Evolutionary conservation across 345 rosid species (phyloP).

Genomic region (Citrus unshiu): DNA sequence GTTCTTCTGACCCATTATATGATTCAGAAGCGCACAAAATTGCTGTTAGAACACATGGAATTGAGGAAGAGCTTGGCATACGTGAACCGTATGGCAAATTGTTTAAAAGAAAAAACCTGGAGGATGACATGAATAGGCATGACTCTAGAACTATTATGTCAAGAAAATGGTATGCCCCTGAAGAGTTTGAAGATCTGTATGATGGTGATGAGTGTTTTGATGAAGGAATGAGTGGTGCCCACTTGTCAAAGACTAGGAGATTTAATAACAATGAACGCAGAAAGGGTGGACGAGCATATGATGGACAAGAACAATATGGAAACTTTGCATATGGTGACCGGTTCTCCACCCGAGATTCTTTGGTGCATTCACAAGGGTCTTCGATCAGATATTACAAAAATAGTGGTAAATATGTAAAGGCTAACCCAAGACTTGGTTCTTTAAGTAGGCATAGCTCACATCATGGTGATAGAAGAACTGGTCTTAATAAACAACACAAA

Average conservation of each 20-base stretch:
- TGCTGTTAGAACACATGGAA: conserved; percentile 33
- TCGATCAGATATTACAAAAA: conserved; percentile 30
- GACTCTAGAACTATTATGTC: conserved; percentile 26
- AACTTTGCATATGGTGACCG: conserved; percentile 31
- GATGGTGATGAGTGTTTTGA: conserved; percentile 37
- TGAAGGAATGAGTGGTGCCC: conserved; percentile 27
- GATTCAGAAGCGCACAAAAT: conserved; percentile 24
- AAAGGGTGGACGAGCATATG: conserved; percentile 32
- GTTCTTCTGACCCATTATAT: conserved; percentile 21
- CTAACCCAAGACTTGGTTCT: conserved; percentile 27
- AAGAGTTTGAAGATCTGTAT: conserved; percentile 32
- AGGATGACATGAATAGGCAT: conserved; percentile 24
- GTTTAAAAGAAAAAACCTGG: conserved; percentile 32
- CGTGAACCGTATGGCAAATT: conserved; percentile 28
- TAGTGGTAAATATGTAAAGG: conserved; percentile 29
- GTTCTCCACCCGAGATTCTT: conserved; percentile 29
- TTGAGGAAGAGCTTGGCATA: conserved; percentile 27
- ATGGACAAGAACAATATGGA: conserved; percentile 23
- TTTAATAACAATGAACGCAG: conserved; percentile 29
- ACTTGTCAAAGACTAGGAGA: conserved; percentile 23
- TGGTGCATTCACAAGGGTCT: conserved; percentile 29
- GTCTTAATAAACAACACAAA: conserved; percentile 31
- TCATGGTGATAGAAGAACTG: conserved; percentile 34
- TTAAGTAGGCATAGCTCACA: conserved; percentile 27
- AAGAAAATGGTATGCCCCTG: conserved; percentile 28